These are phyloP conservation scores for Mucor indicus DNA, from an alignment of 371 early-diverging fungal species.

Conservation along the genomic window DNA sequence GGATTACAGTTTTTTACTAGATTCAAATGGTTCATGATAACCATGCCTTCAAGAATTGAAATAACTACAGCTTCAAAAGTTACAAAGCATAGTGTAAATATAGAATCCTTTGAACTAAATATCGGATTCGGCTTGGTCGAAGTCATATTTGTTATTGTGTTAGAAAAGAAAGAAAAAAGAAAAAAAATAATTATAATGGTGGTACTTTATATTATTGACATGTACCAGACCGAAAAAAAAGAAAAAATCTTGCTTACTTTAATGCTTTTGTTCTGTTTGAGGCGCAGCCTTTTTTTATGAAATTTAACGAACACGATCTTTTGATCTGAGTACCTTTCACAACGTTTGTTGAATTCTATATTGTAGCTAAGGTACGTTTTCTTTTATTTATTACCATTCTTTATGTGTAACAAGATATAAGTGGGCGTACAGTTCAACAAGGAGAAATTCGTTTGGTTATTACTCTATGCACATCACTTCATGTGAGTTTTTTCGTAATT, in stretches of 20 bases:
- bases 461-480: no score
- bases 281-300: no score
- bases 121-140: conserved; percentile 16
- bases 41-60: conserved; percentile 42
- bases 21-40: conserved; percentile 36
- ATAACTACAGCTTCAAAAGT: conserved; percentile 36
- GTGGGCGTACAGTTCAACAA: no score
- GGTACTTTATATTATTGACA: no score
- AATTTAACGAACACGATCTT: no score
- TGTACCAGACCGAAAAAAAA: background rate
- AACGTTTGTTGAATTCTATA: no score
- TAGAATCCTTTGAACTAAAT: conserved; percentile 34
- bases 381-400: no score
- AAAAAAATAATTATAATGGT: background rate
- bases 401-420: no score
- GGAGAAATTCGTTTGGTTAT: no score
- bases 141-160: conserved; percentile 1
- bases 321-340: background rate
- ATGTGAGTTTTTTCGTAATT: no score
- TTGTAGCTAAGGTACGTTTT: no score
- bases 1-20: conserved; percentile 33
- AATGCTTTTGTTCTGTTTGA: no score
- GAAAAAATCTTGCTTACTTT: background rate
- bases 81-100: conserved; percentile 25
- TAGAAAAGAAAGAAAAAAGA: background rate